Conservation (phyloP, 2,329 filamentous ascomycete genomes). For the Apiospora marii region DNA sequence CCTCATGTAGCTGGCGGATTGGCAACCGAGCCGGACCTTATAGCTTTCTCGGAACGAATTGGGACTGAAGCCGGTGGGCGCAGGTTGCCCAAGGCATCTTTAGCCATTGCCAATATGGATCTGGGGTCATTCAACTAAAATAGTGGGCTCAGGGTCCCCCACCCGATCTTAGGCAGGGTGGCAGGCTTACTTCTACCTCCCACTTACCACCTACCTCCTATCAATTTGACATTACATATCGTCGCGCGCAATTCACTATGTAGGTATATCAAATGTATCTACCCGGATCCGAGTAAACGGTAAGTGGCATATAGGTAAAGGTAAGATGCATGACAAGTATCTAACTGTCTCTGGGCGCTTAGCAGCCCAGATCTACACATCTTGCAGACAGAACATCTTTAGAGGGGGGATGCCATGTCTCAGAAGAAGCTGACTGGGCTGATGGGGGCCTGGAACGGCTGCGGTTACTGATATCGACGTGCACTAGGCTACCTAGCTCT, state of each 20-base stretch:
- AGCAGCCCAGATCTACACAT: background rate
- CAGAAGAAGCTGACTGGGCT: background rate
- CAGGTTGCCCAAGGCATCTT: background rate
- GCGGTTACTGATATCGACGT: background rate
- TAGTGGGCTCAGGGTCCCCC: background rate
- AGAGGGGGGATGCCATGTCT: background rate
- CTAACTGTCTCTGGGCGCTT: background rate
- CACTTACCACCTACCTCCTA: background rate
- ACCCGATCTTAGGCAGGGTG: background rate
- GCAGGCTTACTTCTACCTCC: no score
- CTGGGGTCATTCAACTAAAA: constrained; percentile 12
- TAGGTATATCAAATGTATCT: background rate
- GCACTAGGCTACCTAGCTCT: background rate
- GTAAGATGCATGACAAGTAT: background rate
- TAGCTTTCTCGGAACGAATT: background rate
- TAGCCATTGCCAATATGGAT: background rate
- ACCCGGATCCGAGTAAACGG: background rate
- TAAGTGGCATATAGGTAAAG: background rate
- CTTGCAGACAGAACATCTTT: background rate
- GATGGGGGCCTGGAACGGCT: background rate
- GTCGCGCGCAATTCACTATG: background rate
- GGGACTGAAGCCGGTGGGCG: background rate
- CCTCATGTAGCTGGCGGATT: background rate
- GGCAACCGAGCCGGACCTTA: background rate
- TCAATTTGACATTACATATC: background rate